These are phyloP conservation scores for Podospora pseudocomata DNA, from an alignment of 495 filamentous ascomycete species.

Conservation along the genomic window DNA sequence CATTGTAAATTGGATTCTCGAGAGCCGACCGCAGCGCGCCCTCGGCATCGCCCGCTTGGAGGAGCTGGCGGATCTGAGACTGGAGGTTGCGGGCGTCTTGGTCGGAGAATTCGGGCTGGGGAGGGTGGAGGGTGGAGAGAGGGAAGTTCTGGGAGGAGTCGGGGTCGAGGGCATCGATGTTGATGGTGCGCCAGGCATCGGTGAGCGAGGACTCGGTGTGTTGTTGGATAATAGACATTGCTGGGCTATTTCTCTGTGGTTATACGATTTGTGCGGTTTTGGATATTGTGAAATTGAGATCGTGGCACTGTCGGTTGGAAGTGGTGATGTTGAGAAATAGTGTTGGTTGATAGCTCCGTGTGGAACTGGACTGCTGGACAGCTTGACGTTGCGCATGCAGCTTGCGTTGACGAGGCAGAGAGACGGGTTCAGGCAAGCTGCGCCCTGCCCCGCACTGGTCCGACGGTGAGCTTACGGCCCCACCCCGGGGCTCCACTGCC, in stretches of 20 bases:
- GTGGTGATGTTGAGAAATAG: neutral
- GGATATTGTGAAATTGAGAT: neutral
- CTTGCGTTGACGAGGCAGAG: neutral
- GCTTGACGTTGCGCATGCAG: neutral
- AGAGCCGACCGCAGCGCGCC: slow-evolving; percentile 75
- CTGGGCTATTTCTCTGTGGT: slow-evolving; percentile 8
- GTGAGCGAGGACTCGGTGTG: slow-evolving; percentile 47
- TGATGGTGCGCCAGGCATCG: slow-evolving; percentile 84
- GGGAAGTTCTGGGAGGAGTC: slow-evolving; percentile 86
- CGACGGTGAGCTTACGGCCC: neutral
- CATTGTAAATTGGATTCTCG: slow-evolving; percentile 59
- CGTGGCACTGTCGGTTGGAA: neutral
- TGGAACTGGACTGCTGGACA: neutral
- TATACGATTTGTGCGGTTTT: neutral
- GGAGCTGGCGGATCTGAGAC: slow-evolving; percentile 75
- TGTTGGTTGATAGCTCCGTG: neutral
- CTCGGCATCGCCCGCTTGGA: slow-evolving; percentile 79
- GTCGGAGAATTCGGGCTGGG: slow-evolving; percentile 62
- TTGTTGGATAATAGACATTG: slow-evolving; percentile 58
- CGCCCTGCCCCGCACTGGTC: neutral
- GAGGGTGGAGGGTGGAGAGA: slow-evolving; percentile 68
- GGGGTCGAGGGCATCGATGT: slow-evolving; percentile 85
- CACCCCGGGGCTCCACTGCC: neutral
- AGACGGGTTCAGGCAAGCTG: neutral
- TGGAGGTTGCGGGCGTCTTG: slow-evolving; percentile 69